These are phyloP conservation scores for Globisporangium spiculum DNA, from an alignment of 352 stramenopile genomes.

Conservation along the genomic window DNA sequence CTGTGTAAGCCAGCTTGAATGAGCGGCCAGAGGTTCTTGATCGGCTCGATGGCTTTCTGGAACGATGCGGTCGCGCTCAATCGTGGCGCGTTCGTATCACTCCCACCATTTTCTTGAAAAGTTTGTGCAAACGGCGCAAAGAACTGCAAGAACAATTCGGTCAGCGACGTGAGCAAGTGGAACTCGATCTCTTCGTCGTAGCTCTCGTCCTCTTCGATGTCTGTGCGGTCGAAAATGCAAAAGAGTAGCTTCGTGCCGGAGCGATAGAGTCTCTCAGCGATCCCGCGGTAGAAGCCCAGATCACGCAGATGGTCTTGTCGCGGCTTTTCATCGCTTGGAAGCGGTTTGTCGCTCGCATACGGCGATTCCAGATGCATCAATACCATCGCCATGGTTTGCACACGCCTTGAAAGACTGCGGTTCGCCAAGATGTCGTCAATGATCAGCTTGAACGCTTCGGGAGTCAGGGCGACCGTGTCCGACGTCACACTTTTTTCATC, in stretches of 20 bases:
- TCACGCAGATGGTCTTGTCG: conserved; percentile 25
- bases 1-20: conserved; percentile 35
- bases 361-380: conserved; percentile 40
- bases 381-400: conserved; percentile 67
- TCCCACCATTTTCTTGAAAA: conserved; percentile 17
- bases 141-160: conserved; percentile 60
- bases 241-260: conserved; percentile 63
- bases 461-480: conserved; percentile 19
- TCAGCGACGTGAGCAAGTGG: conserved; percentile 51
- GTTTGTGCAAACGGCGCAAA: conserved; percentile 43
- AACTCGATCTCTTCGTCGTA: conserved; percentile 78
- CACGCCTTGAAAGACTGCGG: conserved; percentile 46
- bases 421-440: conserved; percentile 42
- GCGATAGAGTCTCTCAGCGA: conserved; percentile 38
- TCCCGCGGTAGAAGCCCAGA: conserved; percentile 34
- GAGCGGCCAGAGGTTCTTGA: conserved; percentile 54
- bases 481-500: conserved; percentile 13
- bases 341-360: conserved; percentile 24
- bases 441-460: conserved; percentile 37
- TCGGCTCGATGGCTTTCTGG: conserved; percentile 26
- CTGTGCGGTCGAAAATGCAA: conserved; percentile 62
- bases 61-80: conserved; percentile 27
- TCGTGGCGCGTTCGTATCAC: background rate
- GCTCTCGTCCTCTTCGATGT: conserved; percentile 68
- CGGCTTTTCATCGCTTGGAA: conserved; percentile 20